Evolutionary conservation across 805 yeast species (phyloP), one percentile per base, ranked within the genome.

Genomic region (Teunomyces atbi): DNA sequence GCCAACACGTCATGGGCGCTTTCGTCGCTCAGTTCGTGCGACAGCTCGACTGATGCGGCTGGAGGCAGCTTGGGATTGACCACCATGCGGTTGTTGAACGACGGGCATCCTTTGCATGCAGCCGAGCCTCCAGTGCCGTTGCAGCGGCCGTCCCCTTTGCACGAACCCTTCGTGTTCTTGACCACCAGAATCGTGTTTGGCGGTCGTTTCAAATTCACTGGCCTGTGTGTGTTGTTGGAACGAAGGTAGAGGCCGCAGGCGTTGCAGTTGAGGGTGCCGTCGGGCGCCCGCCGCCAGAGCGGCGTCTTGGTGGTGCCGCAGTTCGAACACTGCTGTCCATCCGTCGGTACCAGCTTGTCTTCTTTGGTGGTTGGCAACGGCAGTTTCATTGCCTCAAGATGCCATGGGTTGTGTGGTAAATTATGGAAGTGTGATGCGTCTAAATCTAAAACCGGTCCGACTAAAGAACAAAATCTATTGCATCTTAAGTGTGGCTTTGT

Each of bases 71-170:
- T 12, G 4, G 28, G 39, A 20, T 77, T 56, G 15, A 77, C 68
- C 21, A 80, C 54, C 19, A 80, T 74, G 50, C 95, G 74, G 64
- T 87, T 89, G 61, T 88, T 87, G 60, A 64, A 86, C 4, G 94
- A 88, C 1, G 96, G 94, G 59, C 96, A 88, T 2, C 91, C 90
- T 51, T 79, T 74, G 63, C 96, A 88, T 3, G 89, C 89, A 5
- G 75, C 74, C 2, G 89, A 66, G 1, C 96, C 96, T 5, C 96
- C 96, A 3, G 91, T 87, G 2, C 96, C 96, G 57, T 88, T 87
- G 63, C 96, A 88, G 48, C 82, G 75, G 4, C 96, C 90, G 53
- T 82, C 84, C 2, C 91, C 91, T 29, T 82, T 77, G 55, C 91
- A 85, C 4, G 83, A 72, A 2, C 89, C 90, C 33, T 60, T 68